A percentile compares a stretch with the other conserved stretches of the same genome.
These are phyloP conservation scores for Yarrowia sp. DNA, from an alignment of 805 yeast genomes.

Conservation along the genomic window DNA sequence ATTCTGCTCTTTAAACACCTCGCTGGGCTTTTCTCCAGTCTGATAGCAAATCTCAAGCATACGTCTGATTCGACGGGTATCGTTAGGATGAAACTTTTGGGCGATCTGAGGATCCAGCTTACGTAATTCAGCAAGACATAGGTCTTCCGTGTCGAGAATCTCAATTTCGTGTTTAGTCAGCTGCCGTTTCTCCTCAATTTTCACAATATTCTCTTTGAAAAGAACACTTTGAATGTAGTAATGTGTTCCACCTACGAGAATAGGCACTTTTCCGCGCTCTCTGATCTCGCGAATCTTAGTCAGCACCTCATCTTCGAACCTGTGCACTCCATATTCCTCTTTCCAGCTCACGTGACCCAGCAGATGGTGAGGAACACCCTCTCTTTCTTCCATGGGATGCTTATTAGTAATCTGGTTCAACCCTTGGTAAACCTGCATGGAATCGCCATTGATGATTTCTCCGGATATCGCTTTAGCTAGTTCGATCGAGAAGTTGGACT, in stretches of 20 bases:
- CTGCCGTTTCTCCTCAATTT: conserved; percentile 14
- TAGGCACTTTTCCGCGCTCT: conserved; percentile 73
- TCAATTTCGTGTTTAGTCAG: conserved; percentile 50
- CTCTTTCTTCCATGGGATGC: conserved; percentile 81
- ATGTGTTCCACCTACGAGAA: conserved; percentile 95
- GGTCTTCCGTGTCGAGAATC: conserved; percentile 58
- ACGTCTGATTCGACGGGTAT: conserved; percentile 74
- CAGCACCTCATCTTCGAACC: conserved; percentile 76
- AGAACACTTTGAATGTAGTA: conserved; percentile 83
- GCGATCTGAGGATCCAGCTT: conserved; percentile 73
- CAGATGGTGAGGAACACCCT: conserved; percentile 81
- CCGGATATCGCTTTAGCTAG: conserved; percentile 80
- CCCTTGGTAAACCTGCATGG: conserved; percentile 90
- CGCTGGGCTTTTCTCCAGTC: conserved; percentile 74
- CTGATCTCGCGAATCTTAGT: conserved; percentile 67
- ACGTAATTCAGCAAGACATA: conserved; percentile 34
- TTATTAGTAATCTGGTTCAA: conserved; percentile 85
- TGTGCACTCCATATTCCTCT: conserved; percentile 80
- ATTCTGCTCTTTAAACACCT: conserved; percentile 69
- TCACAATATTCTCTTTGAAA: conserved; percentile 64
- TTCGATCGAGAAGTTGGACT: conserved; percentile 82
- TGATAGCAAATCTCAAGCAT: conserved; percentile 79
- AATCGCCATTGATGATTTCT: conserved; percentile 92
- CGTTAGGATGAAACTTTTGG: conserved; percentile 89
- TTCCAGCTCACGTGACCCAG: conserved; percentile 84